Evolutionary conservation across 1,139 yeast species (phyloP), one percentile per base, ranked within the genome.

Genomic region (Saccharomycopsis hybrid): DNA sequence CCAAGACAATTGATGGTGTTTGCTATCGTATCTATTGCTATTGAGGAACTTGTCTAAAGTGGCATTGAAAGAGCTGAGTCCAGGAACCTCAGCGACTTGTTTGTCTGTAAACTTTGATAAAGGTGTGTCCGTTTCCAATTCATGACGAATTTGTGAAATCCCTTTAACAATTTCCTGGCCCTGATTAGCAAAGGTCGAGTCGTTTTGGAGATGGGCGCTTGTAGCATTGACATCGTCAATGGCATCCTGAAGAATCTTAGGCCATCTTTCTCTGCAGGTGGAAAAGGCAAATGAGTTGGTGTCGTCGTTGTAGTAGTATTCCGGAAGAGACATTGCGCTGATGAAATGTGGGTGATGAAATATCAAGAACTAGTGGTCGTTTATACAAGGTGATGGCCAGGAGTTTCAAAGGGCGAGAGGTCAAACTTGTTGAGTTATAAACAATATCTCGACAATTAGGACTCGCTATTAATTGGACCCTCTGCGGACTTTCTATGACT

Each of bases 241-340:
- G 35, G 82, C 79, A 29, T 82, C 85, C 32, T 77, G 73, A 46
- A 90, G 64, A 58, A 90, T 87, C 50, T 79, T 79, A 35, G 96
- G 95, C 97, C 97, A 92, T 65, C 98, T 80, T 45, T 73, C 74
- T 55, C 78, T 76, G 9, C 87, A 86, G 0, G 97, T 89, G 35
- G 80, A 73, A 62, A 76, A 80, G 7, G 96, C 97, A 64, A 92
- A 92, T 4, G 96, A 85, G 54, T 74, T 75, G 44, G 71, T 66
- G 62, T 88, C 95, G 64, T 77, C 77, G 66, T 86, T 87, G 58
- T 46, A 44, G 33, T 51, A 53, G 24, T 36, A 36, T 3, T 30
- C 46, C 9, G 52, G 52, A 33, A 45, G 8, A 3, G 43, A 3
- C 41, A 38, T 41, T 29, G 25, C 18, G 25, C 7, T 40, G 18